Evolutionary conservation across 2,329 filamentous ascomycete genomes (phyloP).

Genomic region (Nannizziopsis arthrosporioides): DNA sequence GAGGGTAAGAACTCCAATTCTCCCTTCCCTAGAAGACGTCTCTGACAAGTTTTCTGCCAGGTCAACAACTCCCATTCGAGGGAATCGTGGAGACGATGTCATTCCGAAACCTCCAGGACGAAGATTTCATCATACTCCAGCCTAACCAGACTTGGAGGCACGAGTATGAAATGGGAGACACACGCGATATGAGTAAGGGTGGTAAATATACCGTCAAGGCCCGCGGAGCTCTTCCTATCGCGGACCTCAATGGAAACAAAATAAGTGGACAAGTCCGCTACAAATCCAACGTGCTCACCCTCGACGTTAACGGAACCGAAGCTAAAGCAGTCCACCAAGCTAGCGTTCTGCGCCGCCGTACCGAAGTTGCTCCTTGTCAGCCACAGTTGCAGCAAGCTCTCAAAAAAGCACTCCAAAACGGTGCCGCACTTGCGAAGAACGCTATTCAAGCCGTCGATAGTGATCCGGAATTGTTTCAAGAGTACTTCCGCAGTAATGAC

Average conservation of each 20-base stretch:
- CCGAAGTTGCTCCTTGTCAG: constrained; percentile 17
- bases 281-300: constrained; percentile 47
- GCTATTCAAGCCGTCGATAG: constrained; percentile 41
- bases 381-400: constrained; percentile 37
- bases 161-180: constrained; percentile 28
- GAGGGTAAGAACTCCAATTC: constrained; percentile 19
- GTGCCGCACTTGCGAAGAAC: constrained; percentile 43
- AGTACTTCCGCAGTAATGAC: constrained; percentile 53
- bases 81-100: constrained; percentile 24
- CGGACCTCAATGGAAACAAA: constrained; percentile 40
- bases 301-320: constrained; percentile 45
- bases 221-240: constrained; percentile 46
- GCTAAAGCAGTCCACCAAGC: constrained; percentile 42
- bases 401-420: constrained; percentile 40
- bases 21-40: neutral
- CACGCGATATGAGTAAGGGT: constrained; percentile 34
- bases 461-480: constrained; percentile 17
- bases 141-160: constrained; percentile 23
- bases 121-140: constrained; percentile 23
- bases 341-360: constrained; percentile 23
- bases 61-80: constrained; percentile 23
- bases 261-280: constrained; percentile 47
- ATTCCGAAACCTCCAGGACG: constrained; percentile 20
- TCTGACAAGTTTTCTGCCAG: constrained; percentile 16
- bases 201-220: constrained; percentile 48